These are phyloP conservation scores for Solanum virginianum DNA, from an alignment of 257 asterid species.

Conservation along the genomic window DNA sequence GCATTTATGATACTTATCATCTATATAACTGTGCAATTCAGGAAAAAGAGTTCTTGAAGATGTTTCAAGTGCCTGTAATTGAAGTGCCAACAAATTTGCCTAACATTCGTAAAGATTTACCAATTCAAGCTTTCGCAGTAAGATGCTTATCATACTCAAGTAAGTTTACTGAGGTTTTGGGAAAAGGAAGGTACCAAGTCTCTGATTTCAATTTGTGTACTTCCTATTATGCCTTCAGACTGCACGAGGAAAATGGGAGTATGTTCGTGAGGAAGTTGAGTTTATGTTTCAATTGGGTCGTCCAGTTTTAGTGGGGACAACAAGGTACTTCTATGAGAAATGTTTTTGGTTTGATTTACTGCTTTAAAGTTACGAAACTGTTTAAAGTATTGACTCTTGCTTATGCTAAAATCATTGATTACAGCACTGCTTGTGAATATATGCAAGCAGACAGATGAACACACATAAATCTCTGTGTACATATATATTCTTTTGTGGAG, in stretches of 20 bases:
- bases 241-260: constrained; percentile 89
- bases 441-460: not conserved
- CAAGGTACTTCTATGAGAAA: constrained; percentile 48
- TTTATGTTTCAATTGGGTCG: constrained; percentile 78
- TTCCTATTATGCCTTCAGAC: constrained; percentile 38
- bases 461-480: not conserved
- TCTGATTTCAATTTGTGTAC: constrained; percentile 7
- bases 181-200: not conserved
- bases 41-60: constrained; percentile 96
- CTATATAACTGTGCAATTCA: constrained; percentile 8
- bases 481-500: not conserved
- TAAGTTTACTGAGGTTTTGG: not conserved
- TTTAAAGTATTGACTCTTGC: not conserved
- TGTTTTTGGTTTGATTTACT: constrained; percentile 5
- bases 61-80: constrained; percentile 86
- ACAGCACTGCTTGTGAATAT: not conserved
- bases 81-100: constrained; percentile 92
- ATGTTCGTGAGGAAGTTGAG: constrained; percentile 76
- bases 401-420: not conserved
- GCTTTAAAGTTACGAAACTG: not conserved
- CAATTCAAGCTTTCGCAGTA: constrained; percentile 93
- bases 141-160: constrained; percentile 8
- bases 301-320: constrained; percentile 93
- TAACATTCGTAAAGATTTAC: constrained; percentile 77
- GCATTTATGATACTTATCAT: not conserved